Base-by-base conservation (phyloP, 768 basidiomycete genomes). In the Lyophyllum decastes region DNA sequence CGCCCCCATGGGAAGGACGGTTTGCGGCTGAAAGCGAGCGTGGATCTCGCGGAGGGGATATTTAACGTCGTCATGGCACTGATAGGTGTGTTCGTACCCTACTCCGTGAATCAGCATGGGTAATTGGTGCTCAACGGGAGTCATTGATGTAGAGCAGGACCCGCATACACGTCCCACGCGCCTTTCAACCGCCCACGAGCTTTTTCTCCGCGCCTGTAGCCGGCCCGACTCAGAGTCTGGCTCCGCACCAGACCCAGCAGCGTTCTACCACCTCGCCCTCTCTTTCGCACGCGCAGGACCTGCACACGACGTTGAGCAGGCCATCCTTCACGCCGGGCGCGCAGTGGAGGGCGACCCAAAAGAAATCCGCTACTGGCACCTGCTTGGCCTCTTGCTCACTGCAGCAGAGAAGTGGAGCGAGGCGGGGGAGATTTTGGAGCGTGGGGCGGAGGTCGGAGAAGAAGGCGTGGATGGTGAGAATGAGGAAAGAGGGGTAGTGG, bases 311-410 rank as follows among this genome's bases (percentile, higher is more conserved):
- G 72, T 95, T 33, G 77, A 83, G n/a, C 74, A 78, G 26, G 92
- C 95, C 0, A 81, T 90, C 7, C 71, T 79, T 14, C 76, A 85
- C 50, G 90, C 92, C 0, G 85, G 88, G 6, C 66, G 76, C 3
- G 90, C 94, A 0, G 85, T 96, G 2, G 90, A 95, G 68, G 77
- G 79, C 6, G 84, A 88, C 27, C 76, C 88, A 0, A 68, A 65
- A 40, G 81, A 82, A 55, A 73, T 91, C 24, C 82, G 92, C 41
- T 89, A 90, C 52, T 98, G 95, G 95, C 96, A 98, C 72, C 82
- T 98, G 16, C 79, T 98, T 0, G 94, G 90, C 0, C 74, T 98
- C 4, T 71, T 96, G 11, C 78, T 95, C n/a, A 86, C 87, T 0
- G 88, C 90, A 9, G 76, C 79, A 26, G 92, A 89, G 60, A 87